Percentiles rank a stretch among this genome's conserved stretches.
Conservation (phyloP, 2,329 filamentous ascomycete species). For the Dactylonectria macrodidyma region DNA sequence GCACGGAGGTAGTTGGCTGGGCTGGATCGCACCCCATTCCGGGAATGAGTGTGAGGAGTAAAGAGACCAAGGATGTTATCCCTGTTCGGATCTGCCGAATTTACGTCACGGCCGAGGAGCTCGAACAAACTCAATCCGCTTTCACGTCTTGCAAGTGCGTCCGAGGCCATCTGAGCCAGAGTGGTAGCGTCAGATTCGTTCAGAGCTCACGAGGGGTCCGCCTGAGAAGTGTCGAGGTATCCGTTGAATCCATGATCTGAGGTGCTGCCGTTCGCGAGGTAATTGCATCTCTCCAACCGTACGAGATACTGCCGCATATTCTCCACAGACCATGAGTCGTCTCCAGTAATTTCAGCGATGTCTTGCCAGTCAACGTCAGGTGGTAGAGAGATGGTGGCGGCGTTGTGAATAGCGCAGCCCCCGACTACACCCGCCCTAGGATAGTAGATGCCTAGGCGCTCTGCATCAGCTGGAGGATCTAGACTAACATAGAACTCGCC, state of each 20-base stretch:
- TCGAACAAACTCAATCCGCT: constrained; percentile 35
- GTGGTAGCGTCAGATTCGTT: constrained; percentile 31
- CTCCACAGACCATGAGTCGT: constrained; percentile 69
- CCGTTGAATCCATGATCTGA: constrained; percentile 42
- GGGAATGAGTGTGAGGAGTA: constrained; percentile 71
- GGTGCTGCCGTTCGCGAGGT: constrained; percentile 48
- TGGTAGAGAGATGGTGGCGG: not conserved
- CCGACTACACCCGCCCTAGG: constrained; percentile 1
- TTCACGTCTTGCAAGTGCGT: not conserved
- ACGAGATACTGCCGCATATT: constrained; percentile 74
- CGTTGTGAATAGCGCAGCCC: constrained; percentile 8
- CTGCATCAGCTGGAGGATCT: not conserved
- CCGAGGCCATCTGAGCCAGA: constrained; percentile 21
- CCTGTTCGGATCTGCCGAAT: constrained; percentile 38
- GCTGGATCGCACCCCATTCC: constrained; percentile 65
- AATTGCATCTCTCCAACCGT: constrained; percentile 69
- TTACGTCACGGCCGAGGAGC: constrained; percentile 38
- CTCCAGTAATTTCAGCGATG: constrained; percentile 71
- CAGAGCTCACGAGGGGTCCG: constrained; percentile 35
- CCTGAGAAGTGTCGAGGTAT: constrained; percentile 41
- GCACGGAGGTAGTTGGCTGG: constrained; percentile 68
- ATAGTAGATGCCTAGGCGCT: constrained; percentile 12
- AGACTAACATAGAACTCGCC: constrained; percentile 4
- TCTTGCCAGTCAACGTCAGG: constrained; percentile 39
- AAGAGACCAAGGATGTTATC: constrained; percentile 57